Conservation (phyloP, 139 green algal species). For the Astrephomene gubernaculifera region DNA sequence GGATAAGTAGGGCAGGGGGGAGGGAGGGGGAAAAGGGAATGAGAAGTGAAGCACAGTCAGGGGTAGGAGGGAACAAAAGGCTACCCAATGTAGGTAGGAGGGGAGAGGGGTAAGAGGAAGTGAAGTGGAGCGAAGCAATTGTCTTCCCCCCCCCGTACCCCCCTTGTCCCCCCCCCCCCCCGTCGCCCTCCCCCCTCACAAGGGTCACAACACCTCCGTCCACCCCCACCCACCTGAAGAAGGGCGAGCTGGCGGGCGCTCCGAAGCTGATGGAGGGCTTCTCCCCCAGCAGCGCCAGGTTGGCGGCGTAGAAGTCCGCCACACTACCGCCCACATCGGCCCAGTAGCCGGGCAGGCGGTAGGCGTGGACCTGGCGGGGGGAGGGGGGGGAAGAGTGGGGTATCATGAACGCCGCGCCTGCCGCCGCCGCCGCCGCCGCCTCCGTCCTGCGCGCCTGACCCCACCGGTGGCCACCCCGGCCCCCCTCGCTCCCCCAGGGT, state of each 20-base stretch:
- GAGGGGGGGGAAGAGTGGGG: neutral
- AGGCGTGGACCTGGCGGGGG: constrained; percentile 76
- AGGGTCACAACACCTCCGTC: neutral
- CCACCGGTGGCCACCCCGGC: no score
- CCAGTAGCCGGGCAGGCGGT: constrained; percentile 86
- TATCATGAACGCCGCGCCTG: neutral
- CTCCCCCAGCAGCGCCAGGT: constrained; percentile 64
- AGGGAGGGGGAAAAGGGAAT: no score
- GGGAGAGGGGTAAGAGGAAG: no score
- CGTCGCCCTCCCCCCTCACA: neutral
- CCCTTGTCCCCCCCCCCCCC: no score
- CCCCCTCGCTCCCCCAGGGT: no score
- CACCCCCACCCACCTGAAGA: constrained; percentile 63
- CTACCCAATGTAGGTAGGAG: no score
- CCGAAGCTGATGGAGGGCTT: constrained; percentile 49
- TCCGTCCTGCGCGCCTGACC: no score
- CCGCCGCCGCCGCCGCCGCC: no score
- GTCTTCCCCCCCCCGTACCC: no score
- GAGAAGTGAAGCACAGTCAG: no score
- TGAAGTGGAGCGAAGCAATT: no score
- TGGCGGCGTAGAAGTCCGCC: constrained; percentile 76
- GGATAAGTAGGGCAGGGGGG: constrained; percentile 8
- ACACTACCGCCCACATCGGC: constrained; percentile 88
- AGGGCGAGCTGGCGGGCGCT: constrained; percentile 48
- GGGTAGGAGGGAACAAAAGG: no score